Percentiles rank a stretch among this genome's conserved stretches.
phyloP scores from a whole-genome alignment of 1,284 basidiomycete species.

The Melampsora larici-populina region DNA sequence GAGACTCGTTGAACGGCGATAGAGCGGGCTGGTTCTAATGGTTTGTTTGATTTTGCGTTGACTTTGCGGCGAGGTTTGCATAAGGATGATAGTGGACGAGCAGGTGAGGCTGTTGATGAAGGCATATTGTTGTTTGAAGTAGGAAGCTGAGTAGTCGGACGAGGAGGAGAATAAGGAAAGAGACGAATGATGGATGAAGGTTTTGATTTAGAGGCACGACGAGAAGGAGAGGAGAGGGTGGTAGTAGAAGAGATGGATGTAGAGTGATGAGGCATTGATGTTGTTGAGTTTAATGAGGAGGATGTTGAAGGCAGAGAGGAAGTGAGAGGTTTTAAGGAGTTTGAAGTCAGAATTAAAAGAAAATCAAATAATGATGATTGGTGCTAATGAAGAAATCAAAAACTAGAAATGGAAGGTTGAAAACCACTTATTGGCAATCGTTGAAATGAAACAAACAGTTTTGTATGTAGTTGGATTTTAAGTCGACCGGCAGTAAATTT shows the following conservation, averaged over 20 bases:
- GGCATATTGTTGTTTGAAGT: not conserved
- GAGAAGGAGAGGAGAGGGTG: not conserved
- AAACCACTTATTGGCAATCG: too few species aligned
- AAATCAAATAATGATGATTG: not conserved
- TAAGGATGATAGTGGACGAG: not conserved
- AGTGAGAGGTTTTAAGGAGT: not conserved
- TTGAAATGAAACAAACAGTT: too few species aligned
- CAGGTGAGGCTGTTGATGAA: slow-evolving; percentile 6
- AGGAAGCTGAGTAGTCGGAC: not conserved
- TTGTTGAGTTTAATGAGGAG: not conserved
- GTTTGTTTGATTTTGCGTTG: slow-evolving; percentile 8
- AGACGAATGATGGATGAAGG: not conserved
- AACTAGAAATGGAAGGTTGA: too few species aligned
- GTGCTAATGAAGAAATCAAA: too few species aligned
- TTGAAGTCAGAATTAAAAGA: not conserved
- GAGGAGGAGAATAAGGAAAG: not conserved
- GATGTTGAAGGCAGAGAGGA: not conserved
- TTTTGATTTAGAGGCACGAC: slow-evolving; percentile 4
- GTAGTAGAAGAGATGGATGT: slow-evolving; percentile 9
- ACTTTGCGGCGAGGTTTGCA: not conserved
- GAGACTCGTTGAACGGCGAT: not conserved
- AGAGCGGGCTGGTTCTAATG: slow-evolving; percentile 2
- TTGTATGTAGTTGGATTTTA: too few species aligned
- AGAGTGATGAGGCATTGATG: not conserved
- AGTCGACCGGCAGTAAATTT: too few species aligned